phyloP scores from a whole-genome alignment of 257 asterid genomes.

The Nicotiana tomentosiformis region DNA sequence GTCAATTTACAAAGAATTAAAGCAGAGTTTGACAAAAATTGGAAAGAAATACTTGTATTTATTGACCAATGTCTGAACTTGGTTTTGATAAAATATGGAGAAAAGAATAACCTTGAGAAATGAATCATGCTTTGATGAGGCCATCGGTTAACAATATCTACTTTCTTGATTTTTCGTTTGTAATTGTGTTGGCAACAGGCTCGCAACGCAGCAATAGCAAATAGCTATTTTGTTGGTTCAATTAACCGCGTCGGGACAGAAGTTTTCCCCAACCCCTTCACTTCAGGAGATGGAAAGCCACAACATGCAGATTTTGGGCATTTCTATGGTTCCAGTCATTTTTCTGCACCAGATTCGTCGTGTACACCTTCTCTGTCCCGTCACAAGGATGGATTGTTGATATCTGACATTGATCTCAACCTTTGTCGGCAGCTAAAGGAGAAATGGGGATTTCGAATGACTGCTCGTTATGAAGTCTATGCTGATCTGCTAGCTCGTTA shows the following conservation, averaged over 20 bases:
- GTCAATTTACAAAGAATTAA: background rate
- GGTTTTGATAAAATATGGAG: background rate
- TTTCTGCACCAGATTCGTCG: slow-evolving; percentile 89
- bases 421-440: slow-evolving; percentile 88
- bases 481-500: slow-evolving; percentile 62
- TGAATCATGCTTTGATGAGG: background rate
- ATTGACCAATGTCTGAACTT: background rate
- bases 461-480: slow-evolving; percentile 76
- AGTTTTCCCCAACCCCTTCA: slow-evolving; percentile 78
- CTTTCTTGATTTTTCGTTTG: background rate
- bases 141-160: background rate
- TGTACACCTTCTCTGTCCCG: slow-evolving; percentile 88
- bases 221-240: slow-evolving; percentile 79
- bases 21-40: background rate
- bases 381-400: slow-evolving; percentile 63
- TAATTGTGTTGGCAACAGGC: slow-evolving; percentile 47
- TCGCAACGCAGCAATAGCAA: slow-evolving; percentile 93
- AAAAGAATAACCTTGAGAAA: background rate
- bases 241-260: slow-evolving; percentile 93
- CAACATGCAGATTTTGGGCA: slow-evolving; percentile 87
- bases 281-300: slow-evolving; percentile 94
- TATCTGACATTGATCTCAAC: slow-evolving; percentile 83
- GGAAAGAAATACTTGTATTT: background rate
- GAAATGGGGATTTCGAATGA: slow-evolving; percentile 97
- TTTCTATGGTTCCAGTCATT: slow-evolving; percentile 87